Base-by-base conservation (phyloP, 2,329 filamentous ascomycete species). In the Thielaviopsis ethacetica region DNA sequence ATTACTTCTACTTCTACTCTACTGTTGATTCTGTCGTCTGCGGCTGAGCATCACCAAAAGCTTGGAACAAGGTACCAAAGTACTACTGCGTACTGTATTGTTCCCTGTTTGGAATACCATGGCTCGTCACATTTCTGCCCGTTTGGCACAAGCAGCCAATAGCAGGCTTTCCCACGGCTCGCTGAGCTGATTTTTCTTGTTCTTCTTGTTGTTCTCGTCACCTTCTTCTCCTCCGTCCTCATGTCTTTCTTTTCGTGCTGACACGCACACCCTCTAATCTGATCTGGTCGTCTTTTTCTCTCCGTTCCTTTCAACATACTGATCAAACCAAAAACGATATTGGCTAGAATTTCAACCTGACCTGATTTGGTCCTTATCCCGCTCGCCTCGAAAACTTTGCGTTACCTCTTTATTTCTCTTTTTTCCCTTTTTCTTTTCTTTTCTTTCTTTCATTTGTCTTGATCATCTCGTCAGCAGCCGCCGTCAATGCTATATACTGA, bases 401-500 rank as follows among this genome's bases (percentile, higher is more conserved):
- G n/a, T n/a, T n/a, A n/a, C n/a, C n/a, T n/a, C n/a, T n/a, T n/a
- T n/a, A n/a, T n/a, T 13, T 10, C 3, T 41, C 3, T 41, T 10
- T 41, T 12, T 17, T 41, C 13, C 15, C 13, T 3, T 41, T 41
- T 41, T 6, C 12, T 41, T 5, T 3, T 10, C 5, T 41, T 41
- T 41, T 10, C 12, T 41, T 13, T 41, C 10, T 17, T 10, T 4
- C 19, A 19, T 47, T 19, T 17, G 41, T 47, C 17, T 19, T 47
- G 41, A 47, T 47, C 41, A 19, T 6, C 15, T 54, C 21, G 15
- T 54, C 52, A 54, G 26, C 26, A 54, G 52, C 52, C 52, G 52
- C 52, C 26, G 5, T 30, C 27, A 54, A 54, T 30, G 52, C 52
- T 54, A 54, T 54, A 54, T 54, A 54, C 52, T 54, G 52, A 38